Conservation (phyloP, 169 alveolate species). For the Plasmodium yoelii region DNA sequence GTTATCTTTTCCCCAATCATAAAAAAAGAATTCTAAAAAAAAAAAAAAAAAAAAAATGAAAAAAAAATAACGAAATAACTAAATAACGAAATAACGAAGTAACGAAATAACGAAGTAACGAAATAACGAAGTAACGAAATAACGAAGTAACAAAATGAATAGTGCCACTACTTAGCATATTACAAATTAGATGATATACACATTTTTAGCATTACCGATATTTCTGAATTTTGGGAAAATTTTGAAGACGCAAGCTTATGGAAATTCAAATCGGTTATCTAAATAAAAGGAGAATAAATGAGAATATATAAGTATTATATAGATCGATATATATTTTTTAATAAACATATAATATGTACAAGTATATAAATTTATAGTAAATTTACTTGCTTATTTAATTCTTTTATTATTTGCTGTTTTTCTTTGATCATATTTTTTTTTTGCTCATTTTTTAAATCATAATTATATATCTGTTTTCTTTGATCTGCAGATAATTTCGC, state of each 20-base stretch:
- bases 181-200: too few species aligned
- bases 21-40: conserved; percentile 57
- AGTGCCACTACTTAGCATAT: too few species aligned
- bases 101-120: too few species aligned
- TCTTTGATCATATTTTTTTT: conserved; percentile 36
- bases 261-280: conserved; percentile 45
- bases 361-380: too few species aligned
- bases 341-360: too few species aligned
- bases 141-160: too few species aligned
- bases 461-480: conserved; percentile 20
- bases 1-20: conserved; percentile 69
- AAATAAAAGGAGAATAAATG: neutral
- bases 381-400: conserved; percentile 39
- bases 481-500: conserved; percentile 37
- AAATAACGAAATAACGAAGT: too few species aligned
- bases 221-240: conserved; percentile 28
- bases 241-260: conserved; percentile 36
- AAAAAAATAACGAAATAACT: too few species aligned
- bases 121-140: too few species aligned
- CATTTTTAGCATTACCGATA: conserved; percentile 10
- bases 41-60: neutral
- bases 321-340: too few species aligned
- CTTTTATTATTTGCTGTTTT: conserved; percentile 50
- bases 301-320: neutral
- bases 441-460: conserved; percentile 20